These are phyloP conservation scores for Daldinia eschscholtzii DNA, from an alignment of 2,329 filamentous ascomycete species.

Conservation along the genomic window DNA sequence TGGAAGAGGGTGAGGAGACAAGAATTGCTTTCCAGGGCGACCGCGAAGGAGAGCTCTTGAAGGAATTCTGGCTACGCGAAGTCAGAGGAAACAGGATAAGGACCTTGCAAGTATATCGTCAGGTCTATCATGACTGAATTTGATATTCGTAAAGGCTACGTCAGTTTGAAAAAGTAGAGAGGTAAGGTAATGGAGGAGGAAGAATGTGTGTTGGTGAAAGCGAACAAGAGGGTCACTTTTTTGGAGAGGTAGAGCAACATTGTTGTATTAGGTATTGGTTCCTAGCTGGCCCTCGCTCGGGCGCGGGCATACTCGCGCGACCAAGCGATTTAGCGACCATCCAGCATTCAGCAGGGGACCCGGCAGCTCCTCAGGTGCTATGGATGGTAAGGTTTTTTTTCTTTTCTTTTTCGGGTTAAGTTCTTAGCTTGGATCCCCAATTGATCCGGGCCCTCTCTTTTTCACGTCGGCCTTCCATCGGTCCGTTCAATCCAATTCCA, in stretches of 20 bases:
- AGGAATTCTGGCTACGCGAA: slow-evolving; percentile 49
- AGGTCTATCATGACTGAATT: slow-evolving; percentile 49
- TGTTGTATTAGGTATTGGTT: slow-evolving; percentile 39
- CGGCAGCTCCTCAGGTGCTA: slow-evolving; percentile 21
- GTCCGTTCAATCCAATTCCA: slow-evolving; percentile 33
- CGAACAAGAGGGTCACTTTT: slow-evolving; percentile 49
- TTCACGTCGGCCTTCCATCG: slow-evolving; percentile 28
- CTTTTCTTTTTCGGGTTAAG: slow-evolving; percentile 41
- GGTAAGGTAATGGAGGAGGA: slow-evolving; percentile 40
- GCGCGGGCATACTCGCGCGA: slow-evolving; percentile 44
- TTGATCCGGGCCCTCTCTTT: slow-evolving; percentile 39
- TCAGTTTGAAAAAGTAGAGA: slow-evolving; percentile 23
- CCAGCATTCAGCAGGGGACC: slow-evolving; percentile 22
- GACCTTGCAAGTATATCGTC: slow-evolving; percentile 41
- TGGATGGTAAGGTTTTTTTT: slow-evolving; percentile 19
- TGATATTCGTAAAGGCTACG: slow-evolving; percentile 34
- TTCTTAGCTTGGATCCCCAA: slow-evolving; percentile 39
- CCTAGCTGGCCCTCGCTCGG: slow-evolving; percentile 41
- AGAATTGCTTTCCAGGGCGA: slow-evolving; percentile 42
- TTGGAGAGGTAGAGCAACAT: slow-evolving; percentile 44
- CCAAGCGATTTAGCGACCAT: slow-evolving; percentile 25
- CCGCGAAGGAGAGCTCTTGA: slow-evolving; percentile 49
- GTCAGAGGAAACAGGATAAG: slow-evolving; percentile 49
- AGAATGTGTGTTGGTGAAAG: slow-evolving; percentile 39
- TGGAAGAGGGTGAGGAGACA: slow-evolving; percentile 51